Conservation (phyloP, 768 basidiomycete genomes). For the Nevesoporus exiguus region DNA sequence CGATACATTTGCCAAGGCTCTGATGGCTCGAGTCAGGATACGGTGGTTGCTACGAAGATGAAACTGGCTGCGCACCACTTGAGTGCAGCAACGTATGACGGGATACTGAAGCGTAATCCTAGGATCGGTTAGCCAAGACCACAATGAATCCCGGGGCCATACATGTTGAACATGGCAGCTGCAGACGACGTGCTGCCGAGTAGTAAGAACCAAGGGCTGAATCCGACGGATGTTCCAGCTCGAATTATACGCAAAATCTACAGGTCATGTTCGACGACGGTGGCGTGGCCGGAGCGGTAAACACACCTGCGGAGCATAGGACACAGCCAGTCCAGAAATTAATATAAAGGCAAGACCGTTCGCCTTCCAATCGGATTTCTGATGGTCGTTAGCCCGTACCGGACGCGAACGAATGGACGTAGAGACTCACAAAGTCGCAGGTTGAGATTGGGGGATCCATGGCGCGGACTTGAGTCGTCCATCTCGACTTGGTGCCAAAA, state of each 20-base stretch:
- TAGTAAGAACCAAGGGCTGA: constrained; percentile 88
- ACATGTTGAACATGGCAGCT: constrained; percentile 85
- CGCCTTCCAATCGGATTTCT: constrained; percentile 75
- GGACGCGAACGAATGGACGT: fast-evolving
- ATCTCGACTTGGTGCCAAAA: background rate
- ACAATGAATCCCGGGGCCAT: constrained; percentile 14
- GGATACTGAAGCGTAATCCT: constrained; percentile 86
- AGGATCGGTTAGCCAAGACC: background rate
- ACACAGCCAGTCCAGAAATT: constrained; percentile 74
- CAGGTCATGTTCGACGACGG: background rate
- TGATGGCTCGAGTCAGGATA: constrained; percentile 29
- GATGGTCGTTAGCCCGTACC: background rate
- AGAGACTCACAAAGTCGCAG: constrained; percentile 21
- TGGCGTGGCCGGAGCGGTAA: background rate
- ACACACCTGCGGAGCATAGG: constrained; percentile 79
- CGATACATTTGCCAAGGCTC: constrained; percentile 70
- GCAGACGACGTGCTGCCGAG: constrained; percentile 84
- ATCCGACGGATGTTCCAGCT: constrained; percentile 77
- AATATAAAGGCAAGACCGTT: constrained; percentile 55
- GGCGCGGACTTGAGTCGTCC: background rate
- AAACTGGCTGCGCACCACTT: constrained; percentile 52
- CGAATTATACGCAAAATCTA: constrained; percentile 81
- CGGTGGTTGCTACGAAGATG: background rate
- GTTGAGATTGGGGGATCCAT: background rate
- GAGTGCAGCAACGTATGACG: constrained; percentile 74